A percentile compares a stretch with the other conserved stretches of the same genome.
Evolutionary conservation across 2,329 filamentous ascomycete genomes (phyloP).

Genomic region (Aureobasidium leucospermi): DNA sequence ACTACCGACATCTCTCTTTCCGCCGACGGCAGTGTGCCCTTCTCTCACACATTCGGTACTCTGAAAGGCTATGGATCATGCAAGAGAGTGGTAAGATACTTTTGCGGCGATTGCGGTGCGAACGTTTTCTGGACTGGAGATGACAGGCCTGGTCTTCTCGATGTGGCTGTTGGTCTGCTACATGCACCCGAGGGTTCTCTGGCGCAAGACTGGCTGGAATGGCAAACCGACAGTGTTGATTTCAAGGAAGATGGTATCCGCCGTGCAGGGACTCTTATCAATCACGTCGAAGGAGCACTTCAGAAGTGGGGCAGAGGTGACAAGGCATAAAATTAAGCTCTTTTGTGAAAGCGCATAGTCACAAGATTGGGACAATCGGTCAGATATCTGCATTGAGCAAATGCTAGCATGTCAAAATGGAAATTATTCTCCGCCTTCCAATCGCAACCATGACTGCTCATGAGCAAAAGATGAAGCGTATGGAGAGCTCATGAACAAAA

Average conservation of each 20-base stretch:
- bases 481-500: not conserved
- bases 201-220: slow-evolving; percentile 54
- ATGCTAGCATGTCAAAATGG: too few relatives aligned
- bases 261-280: not conserved
- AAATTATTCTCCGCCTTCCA: too few relatives aligned
- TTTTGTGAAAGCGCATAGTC: too few relatives aligned
- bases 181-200: slow-evolving; percentile 44
- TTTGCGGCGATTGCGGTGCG: slow-evolving; percentile 57
- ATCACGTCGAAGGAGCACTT: not conserved
- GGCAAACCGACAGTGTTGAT: slow-evolving; percentile 52
- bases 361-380: too few relatives aligned
- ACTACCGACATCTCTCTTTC: slow-evolving; percentile 47
- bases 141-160: slow-evolving; percentile 48
- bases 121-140: slow-evolving; percentile 56
- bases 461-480: too few relatives aligned
- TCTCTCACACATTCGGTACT: slow-evolving; percentile 31
- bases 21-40: slow-evolving; percentile 28
- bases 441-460: too few relatives aligned
- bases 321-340: too few relatives aligned
- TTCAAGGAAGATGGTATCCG: slow-evolving; percentile 47
- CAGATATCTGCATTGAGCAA: too few relatives aligned
- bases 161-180: slow-evolving; percentile 56
- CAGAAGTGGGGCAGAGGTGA: not conserved
- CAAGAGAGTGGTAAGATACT: slow-evolving; percentile 49
- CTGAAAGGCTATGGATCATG: slow-evolving; percentile 50